Evolutionary conservation across 2,329 filamentous ascomycete species (phyloP), one percentile per base, ranked within the genome.

Genomic region (Arthrobotrys conoides): DNA sequence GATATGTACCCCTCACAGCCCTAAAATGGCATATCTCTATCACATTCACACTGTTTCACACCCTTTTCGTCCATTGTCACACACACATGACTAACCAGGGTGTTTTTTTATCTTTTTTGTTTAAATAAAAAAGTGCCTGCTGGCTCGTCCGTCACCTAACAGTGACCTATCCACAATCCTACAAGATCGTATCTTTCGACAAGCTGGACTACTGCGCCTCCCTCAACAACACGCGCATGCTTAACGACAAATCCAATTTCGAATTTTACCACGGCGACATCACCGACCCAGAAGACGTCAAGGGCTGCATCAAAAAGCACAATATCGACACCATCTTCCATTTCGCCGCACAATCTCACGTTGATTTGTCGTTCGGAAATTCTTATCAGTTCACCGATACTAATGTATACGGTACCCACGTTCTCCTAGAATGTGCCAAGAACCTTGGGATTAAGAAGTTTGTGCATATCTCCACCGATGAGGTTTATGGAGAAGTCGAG

Each of bases 271-370:
- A 92, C 83, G 92, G 93, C 70, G 92, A 95, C 82, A 90, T 95
- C 81, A 93, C 91, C 36, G 90, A 91, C 80, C 90, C 90, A 0
- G 86, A 87, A 5, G 89, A 92, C 82, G 91, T 95, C 1, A 87
- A 92, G 80, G 88, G 89, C 81, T 93, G 90, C 83, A 88, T 95
- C 82, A 88, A 91, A 83, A 88, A 89, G 78, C 87, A 93, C 85
- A 87, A 89, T 38, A 91, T 95, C 82, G 93, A 95, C 83, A 93
- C 92, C 66, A 88, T 96, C 79, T 90, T 95, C 84, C 92, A 95
- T 84, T 94, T 96, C 82, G 93, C 93, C 2, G 93, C 93, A n/a
- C 91, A 94, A 85, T 93, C 91, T 6, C 92, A 95, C 83, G 93
- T 96, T 64, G 92, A 95, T 82, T 85, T 93, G 82, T 93, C 91